A percentile compares a stretch with the other conserved stretches of the same genome.
Conservation (phyloP, 2,329 filamentous ascomycete genomes). For the Epichloe glyceriae region DNA sequence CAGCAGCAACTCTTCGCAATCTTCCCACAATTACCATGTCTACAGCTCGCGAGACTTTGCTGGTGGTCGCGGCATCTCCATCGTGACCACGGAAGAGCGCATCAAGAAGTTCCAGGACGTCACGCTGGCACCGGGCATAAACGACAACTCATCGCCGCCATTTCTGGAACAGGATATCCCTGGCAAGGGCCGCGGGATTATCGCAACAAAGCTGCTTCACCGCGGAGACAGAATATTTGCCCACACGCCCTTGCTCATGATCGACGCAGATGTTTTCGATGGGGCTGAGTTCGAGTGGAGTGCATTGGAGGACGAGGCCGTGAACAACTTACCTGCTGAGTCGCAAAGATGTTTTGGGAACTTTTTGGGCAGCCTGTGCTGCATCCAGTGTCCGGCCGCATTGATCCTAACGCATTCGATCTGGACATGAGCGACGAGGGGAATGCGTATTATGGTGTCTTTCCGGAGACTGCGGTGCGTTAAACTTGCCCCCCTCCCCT, state of each 20-base stretch:
- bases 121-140: conserved; percentile 14
- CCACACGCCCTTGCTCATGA: conserved; percentile 7
- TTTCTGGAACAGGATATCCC: conserved; percentile 13
- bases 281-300: not conserved
- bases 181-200: conserved; percentile 13
- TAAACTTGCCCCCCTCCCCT: too few species aligned
- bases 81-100: conserved; percentile 23
- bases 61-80: conserved; percentile 22
- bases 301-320: conserved; percentile 2
- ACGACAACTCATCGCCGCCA: conserved; percentile 5
- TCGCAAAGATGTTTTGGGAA: conserved; percentile 5
- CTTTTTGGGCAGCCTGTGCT: conserved; percentile 1
- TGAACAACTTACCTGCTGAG: conserved; percentile 2
- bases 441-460: conserved; percentile 1
- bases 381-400: conserved; percentile 4
- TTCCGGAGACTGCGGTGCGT: conserved; percentile 10
- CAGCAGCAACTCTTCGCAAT: not conserved
- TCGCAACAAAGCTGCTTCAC: conserved; percentile 13
- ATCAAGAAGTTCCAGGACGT: conserved; percentile 13
- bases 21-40: conserved; percentile 25
- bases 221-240: conserved; percentile 11
- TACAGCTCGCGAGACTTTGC: conserved; percentile 23
- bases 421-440: not conserved
- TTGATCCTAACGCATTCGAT: conserved; percentile 9
- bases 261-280: conserved; percentile 3